Evolutionary conservation across 306 rosid genomes (phyloP).

Genomic region (Vigna radiata): DNA sequence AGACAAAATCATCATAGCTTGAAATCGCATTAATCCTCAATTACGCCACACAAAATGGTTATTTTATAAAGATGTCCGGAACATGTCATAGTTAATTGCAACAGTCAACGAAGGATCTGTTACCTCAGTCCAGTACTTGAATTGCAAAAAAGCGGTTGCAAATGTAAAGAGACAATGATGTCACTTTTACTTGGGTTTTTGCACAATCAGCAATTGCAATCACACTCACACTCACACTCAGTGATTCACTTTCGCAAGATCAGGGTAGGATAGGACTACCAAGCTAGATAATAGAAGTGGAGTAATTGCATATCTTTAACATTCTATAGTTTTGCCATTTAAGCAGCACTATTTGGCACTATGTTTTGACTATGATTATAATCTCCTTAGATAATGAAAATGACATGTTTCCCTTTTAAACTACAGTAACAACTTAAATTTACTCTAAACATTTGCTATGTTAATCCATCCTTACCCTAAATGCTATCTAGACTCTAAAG

Average conservation of each 20-base stretch:
- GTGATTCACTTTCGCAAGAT: neutral
- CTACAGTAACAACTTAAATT: neutral
- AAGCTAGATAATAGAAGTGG: neutral
- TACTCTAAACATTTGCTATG: neutral
- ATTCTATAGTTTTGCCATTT: neutral
- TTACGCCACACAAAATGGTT: slow-evolving; percentile 5
- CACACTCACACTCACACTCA: slow-evolving; percentile 19
- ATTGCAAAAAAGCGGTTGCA: neutral
- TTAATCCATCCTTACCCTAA: neutral
- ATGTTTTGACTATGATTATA: neutral
- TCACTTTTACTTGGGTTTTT: neutral
- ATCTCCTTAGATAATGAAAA: neutral
- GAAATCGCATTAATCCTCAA: slow-evolving; percentile 5
- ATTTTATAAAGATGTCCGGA: neutral
- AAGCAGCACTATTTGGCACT: neutral
- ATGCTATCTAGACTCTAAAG: neutral
- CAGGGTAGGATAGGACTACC: neutral
- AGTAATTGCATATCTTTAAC: neutral
- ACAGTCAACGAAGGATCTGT: neutral
- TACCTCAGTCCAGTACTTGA: neutral
- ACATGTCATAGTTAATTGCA: neutral
- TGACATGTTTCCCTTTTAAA: neutral
- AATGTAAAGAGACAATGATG: neutral
- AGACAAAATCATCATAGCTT: neutral
- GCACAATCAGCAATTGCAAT: neutral